Base-by-base conservation (phyloP, 2,329 filamentous ascomycete species). In the Albifimbria verrucaria region DNA sequence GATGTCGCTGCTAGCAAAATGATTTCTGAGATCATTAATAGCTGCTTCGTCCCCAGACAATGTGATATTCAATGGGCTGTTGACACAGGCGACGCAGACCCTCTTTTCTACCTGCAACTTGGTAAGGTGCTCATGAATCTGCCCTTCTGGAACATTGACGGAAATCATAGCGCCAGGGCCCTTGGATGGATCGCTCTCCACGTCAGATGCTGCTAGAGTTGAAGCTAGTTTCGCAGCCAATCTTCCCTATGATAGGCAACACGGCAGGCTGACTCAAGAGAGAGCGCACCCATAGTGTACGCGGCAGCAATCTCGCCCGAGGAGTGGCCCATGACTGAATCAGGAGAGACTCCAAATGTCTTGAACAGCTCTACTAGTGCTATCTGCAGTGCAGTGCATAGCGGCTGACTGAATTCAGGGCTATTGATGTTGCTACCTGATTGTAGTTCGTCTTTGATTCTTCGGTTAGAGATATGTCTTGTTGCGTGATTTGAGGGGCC, bases 41-140 rank as follows among this genome's bases (percentile, higher is more conserved):
- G 68, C 70, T 0, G 60, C 59, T 28, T 70, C 67, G 36, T 75
- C 72, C 3, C 78, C 78, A 0, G 78, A 78, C 0, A 81, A 66
- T 0, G 79, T 81, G 7, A 75, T 58, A 49, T 72, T 80, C 0
- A 68, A 63, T 0, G 77, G 77, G 26, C 76, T 78, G 63, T 82
- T 82, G 54, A 76, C 71, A 57, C 78, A 78, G 1, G 68, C 72
- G 44, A 74, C 59, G 1, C 49, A 55, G 2, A 64, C 7, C 15
- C 22, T 32, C 9, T 22, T 32, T n/a, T 4, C 20, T 5, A 41
- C 32, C n/a, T n/a, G n/a, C n/a, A n/a, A 1, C 26, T 51, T 5
- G 39, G 24, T n/a, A 11, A 60, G 21, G 21, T 51, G 57, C 10
- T 12, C 26, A 1, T 6, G 2, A 1, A 53, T 42, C 7, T 48